These are phyloP conservation scores for Pyronema omphalodes DNA, from an alignment of 495 filamentous ascomycete species.

Conservation along the genomic window DNA sequence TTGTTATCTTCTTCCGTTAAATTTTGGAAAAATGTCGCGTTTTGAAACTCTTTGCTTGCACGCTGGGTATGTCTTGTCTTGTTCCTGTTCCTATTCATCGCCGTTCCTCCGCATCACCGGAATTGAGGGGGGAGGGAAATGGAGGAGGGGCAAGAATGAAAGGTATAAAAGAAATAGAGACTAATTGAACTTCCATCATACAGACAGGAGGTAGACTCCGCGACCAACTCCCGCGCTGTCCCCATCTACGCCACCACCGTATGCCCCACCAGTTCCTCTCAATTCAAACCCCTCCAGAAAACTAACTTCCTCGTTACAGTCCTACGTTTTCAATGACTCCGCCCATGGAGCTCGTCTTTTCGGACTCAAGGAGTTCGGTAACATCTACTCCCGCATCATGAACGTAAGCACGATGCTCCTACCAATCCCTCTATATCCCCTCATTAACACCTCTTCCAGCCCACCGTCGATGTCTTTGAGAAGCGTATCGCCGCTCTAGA, in stretches of 20 bases:
- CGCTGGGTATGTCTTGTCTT: conserved; percentile 48
- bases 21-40: conserved; percentile 14
- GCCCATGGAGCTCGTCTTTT: conserved; percentile 93
- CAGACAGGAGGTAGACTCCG: conserved; percentile 67
- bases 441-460: conserved; percentile 35
- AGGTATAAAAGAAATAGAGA: background rate
- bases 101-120: background rate
- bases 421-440: too few relatives aligned
- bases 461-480: conserved; percentile 94
- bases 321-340: conserved; percentile 88
- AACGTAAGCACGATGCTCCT: conserved; percentile 48
- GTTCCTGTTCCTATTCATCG: background rate
- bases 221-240: conserved; percentile 79
- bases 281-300: too few relatives aligned
- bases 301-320: conserved; percentile 32
- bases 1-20: background rate
- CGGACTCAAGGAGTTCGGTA: conserved; percentile 88
- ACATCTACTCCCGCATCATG: conserved; percentile 97
- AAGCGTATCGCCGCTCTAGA: conserved; percentile 93
- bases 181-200: conserved; percentile 2
- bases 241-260: conserved; percentile 93
- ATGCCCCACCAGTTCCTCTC: conserved; percentile 22
- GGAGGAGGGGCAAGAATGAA: background rate
- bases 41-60: conserved; percentile 97
- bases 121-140: conserved; percentile 4